A percentile compares a stretch with the other conserved stretches of the same genome.
These are phyloP conservation scores for Panicum virgatum DNA, from an alignment of 202 grass and related monocot genomes.

Conservation along the genomic window DNA sequence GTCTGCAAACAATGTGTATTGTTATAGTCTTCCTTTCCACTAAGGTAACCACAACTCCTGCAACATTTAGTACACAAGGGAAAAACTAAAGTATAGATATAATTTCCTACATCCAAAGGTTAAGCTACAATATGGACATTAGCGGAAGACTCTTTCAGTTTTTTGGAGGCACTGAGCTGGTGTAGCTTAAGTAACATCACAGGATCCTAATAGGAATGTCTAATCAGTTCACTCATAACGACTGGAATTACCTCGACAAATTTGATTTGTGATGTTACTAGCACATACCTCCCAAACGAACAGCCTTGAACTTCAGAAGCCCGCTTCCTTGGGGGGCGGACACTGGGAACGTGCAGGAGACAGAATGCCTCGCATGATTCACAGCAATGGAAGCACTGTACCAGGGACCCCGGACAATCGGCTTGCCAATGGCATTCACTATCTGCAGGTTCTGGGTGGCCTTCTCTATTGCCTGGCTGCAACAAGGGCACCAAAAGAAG, in stretches of 20 bases:
- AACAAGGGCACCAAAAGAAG: conserved; percentile 20
- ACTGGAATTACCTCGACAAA: neutral
- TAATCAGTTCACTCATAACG: neutral
- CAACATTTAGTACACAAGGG: neutral
- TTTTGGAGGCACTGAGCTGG: neutral
- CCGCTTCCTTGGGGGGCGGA: conserved; percentile 61
- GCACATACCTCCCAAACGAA: conserved; percentile 56
- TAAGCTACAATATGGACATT: neutral
- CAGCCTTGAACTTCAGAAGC: conserved; percentile 81
- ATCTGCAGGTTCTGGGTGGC: conserved; percentile 65
- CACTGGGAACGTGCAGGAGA: conserved; percentile 79
- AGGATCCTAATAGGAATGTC: neutral
- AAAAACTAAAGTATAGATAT: neutral
- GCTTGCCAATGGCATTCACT: conserved; percentile 54
- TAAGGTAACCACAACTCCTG: neutral
- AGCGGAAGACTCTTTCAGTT: neutral
- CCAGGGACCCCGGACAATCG: conserved; percentile 69
- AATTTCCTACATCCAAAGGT: neutral
- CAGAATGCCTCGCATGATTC: conserved; percentile 41
- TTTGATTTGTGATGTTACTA: neutral
- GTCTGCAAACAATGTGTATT: neutral
- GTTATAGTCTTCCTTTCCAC: neutral
- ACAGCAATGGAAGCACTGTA: conserved; percentile 65
- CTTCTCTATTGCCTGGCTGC: conserved; percentile 80
- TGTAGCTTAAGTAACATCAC: neutral